Evolutionary conservation across 2,329 filamentous ascomycete genomes (phyloP), one percentile per base, ranked within the genome.

Genomic region (Diaporthe ilicicola): DNA sequence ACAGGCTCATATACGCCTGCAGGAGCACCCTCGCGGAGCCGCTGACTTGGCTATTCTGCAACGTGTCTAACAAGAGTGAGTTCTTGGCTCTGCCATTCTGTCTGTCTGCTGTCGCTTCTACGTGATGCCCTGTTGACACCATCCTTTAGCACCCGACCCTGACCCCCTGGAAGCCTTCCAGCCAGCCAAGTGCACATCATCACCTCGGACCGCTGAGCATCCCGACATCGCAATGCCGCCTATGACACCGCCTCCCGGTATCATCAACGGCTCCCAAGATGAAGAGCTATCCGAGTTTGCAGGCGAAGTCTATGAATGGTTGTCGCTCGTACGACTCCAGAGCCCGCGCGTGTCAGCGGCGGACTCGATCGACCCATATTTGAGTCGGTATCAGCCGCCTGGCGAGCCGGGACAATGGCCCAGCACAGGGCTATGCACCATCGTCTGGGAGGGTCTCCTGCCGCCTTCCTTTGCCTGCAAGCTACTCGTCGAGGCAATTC

Each of bases 41-140:
- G 1, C 77, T 91, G 27, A 89, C 89, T 1, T 98, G 95, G 94
- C 82, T 98, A 0, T 95, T 96, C 76, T 91, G 87, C 76, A 92
- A 94, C 76, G 79, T 91, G 50, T 82, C 75, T 64, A 76, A 76
- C 74, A 84, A 82, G 73, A 81, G 87, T 90, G 82, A 74, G 79
- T 73, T 73, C 50, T 53, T 64, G 15, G 39, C 22, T 13, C 39
- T 53, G 24, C 12, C 9, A 51, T 27, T 29, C 15, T 54, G 19
- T 46, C 22, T 32, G 19, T 55, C 34, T 50, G 32, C 62, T 53
- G 46, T 71, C 22, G 32, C 42, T 69, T 70, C 73, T 68, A 68
- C 34, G 76, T 81, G 74, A 81, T 69, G 44, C 3, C n/a, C 22
- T 39, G 29, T 48, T 70, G 44, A 70, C 55, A 12, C 22, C 22